Conservation (phyloP, 495 filamentous ascomycete genomes). For the Aspergillus homomorphus region DNA sequence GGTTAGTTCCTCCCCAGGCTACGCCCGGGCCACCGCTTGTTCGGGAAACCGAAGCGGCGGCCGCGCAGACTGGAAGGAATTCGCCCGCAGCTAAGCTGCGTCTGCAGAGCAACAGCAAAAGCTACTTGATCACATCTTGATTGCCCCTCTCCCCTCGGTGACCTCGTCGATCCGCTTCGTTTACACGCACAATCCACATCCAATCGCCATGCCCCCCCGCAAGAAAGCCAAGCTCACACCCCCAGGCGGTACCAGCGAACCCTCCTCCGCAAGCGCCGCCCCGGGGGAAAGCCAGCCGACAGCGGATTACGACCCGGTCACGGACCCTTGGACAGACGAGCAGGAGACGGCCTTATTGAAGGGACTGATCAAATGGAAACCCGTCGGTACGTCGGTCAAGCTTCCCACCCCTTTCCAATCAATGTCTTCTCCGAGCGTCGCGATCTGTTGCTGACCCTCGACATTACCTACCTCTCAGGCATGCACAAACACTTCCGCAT, state of each 20-base stretch:
- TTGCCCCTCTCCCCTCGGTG: no score
- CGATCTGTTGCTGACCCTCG: slow-evolving; percentile 5
- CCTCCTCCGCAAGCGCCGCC: slow-evolving; percentile 35
- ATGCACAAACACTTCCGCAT: slow-evolving; percentile 98
- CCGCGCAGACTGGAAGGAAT: no score
- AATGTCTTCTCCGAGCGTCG: background rate
- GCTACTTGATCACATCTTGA: background rate
- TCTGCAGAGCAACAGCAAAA: background rate
- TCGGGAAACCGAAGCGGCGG: slow-evolving; percentile 18
- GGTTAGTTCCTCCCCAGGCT: slow-evolving; percentile 10
- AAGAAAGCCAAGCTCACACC: slow-evolving; percentile 53
- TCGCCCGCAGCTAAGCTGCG: slow-evolving; percentile 2
- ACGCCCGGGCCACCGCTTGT: slow-evolving; percentile 37
- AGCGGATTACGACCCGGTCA: slow-evolving; percentile 45
- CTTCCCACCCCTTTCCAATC: background rate
- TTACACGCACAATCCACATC: background rate
- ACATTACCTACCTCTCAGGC: slow-evolving; percentile 57
- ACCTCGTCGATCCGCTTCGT: background rate
- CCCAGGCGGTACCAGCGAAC: slow-evolving; percentile 41
- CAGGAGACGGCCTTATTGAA: slow-evolving; percentile 91
- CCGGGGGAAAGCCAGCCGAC: slow-evolving; percentile 35
- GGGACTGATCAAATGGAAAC: slow-evolving; percentile 86
- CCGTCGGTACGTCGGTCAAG: slow-evolving; percentile 63
- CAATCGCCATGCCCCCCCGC: slow-evolving; percentile 65
- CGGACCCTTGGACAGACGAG: slow-evolving; percentile 90